Evolutionary conservation across 768 basidiomycete genomes (phyloP), one percentile per base, ranked within the genome.

Genomic region (Podaxis sp.): DNA sequence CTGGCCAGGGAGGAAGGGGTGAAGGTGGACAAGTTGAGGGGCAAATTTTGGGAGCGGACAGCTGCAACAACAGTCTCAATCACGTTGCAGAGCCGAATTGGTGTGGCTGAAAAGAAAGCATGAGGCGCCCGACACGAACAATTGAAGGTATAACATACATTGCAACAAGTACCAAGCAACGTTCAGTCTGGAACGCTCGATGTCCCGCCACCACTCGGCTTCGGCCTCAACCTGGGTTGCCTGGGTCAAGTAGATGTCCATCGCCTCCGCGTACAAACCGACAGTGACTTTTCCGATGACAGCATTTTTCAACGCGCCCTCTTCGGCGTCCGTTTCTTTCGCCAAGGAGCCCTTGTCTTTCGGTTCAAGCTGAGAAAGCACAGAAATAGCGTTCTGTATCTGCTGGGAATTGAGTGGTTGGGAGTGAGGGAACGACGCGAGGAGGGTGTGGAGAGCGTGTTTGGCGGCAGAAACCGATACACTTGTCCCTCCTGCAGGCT

Each of bases 181-280:
- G 19, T 79, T 82, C 57, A 74, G 66, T 28, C 78, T 70, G 2
- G 90, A 93, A 36, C 85, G 80, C 65, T 89, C 87, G 46, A 90
- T 72, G 30, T 86, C 82, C 15, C 82, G 80, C 95, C 95, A 98
- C 90, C 91, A 97, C 51, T 90, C 85, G 19, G 91, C 86, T 68
- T 95, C 92, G 6, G 80, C 74, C 68, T 95, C 93, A 12, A 87
- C 84, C 38, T 85, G 73, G 8, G 84, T 78, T 1, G 95, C 92
- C 68, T 92, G 86, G 9, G 77, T 70, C 63, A 96, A 73, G 62
- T 87, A 85, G 22, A 77, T 69, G 65, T 92, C 84, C 68, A 95
- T 74, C 1, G 86, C 81, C 59, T 88, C 82, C 4, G 85, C 77
- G 69, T 93, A 94, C 15, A 92, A 64, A 7, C 80, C 81, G 4